A percentile compares a stretch with the other conserved stretches of the same genome.
Conservation (phyloP, 2,329 filamentous ascomycete species). For the Escovopsis weberi region DNA sequence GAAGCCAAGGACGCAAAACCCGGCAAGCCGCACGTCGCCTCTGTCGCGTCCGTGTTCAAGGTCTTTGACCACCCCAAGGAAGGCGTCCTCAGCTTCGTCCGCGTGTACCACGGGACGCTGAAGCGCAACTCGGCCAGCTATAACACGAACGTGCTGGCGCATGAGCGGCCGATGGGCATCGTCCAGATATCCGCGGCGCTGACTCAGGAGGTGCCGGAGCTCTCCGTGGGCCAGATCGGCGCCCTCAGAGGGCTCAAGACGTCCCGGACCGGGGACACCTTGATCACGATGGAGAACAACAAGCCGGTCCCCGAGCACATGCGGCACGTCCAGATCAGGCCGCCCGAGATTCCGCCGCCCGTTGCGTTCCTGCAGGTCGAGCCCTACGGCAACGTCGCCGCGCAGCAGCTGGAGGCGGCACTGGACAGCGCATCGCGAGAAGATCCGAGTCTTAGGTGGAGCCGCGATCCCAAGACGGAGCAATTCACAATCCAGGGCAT, state of each 20-base stretch:
- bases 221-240: conserved; percentile 81
- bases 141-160: conserved; percentile 72
- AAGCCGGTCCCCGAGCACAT: conserved; percentile 53
- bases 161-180: conserved; percentile 66
- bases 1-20: conserved; percentile 22
- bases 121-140: conserved; percentile 61
- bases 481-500: conserved; percentile 91
- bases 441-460: conserved; percentile 82
- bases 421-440: conserved; percentile 71
- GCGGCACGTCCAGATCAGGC: conserved; percentile 65
- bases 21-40: conserved; percentile 22
- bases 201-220: conserved; percentile 67
- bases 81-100: conserved; percentile 79
- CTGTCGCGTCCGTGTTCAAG: conserved; percentile 70
- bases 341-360: conserved; percentile 79
- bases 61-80: conserved; percentile 78
- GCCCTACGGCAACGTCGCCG: conserved; percentile 59
- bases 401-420: conserved; percentile 63
- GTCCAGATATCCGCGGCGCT: conserved; percentile 84
- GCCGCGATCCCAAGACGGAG: conserved; percentile 74
- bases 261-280: conserved; percentile 84
- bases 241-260: conserved; percentile 82
- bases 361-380: conserved; percentile 97
- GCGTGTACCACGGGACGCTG: conserved; percentile 77
- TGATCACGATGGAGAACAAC: conserved; percentile 55